Percentiles rank a stretch among this genome's conserved stretches.
Evolutionary conservation across 129 eudicot genomes (phyloP).

Genomic region (Smallanthus sonchifolius): DNA sequence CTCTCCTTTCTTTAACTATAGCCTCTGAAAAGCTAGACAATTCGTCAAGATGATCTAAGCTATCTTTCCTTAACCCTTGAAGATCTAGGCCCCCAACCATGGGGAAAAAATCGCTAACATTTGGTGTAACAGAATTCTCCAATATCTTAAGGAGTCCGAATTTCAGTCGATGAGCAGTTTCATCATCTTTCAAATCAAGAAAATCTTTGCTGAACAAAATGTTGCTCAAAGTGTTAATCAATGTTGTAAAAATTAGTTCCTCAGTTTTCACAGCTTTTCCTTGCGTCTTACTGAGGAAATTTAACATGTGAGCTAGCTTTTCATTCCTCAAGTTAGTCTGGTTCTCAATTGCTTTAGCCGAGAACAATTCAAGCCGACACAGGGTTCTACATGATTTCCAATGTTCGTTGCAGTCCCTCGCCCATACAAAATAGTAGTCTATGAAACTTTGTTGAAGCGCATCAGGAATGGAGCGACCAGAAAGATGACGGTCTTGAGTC

Average conservation of each 20-base stretch:
- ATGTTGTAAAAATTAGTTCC: constrained; percentile 29
- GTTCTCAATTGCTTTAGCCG: constrained; percentile 15
- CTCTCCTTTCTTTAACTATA: constrained; percentile 28
- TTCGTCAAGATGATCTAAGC: neutral
- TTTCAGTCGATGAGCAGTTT: constrained; percentile 29
- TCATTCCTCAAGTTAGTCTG: constrained; percentile 15
- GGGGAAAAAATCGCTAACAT: constrained; percentile 39
- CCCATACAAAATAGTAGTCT: neutral
- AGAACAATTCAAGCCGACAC: constrained; percentile 21
- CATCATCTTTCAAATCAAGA: constrained; percentile 21
- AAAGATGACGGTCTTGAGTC: constrained; percentile 23
- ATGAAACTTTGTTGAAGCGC: neutral
- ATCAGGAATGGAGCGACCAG: constrained; percentile 16
- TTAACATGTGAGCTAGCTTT: neutral
- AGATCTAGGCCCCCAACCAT: constrained; percentile 26
- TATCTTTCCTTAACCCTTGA: constrained; percentile 23
- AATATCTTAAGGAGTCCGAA: constrained; percentile 21
- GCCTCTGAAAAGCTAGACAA: constrained; percentile 19
- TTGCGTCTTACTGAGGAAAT: neutral
- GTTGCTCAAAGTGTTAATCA: constrained; percentile 28
- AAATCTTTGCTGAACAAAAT: constrained; percentile 34
- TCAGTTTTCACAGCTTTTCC: constrained; percentile 31
- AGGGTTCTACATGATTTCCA: constrained; percentile 19
- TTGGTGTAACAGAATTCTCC: constrained; percentile 32
- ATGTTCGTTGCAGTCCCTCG: constrained; percentile 1